Base-by-base conservation (phyloP, 306 rosid species). In the Begonia loranthoides region DNA sequence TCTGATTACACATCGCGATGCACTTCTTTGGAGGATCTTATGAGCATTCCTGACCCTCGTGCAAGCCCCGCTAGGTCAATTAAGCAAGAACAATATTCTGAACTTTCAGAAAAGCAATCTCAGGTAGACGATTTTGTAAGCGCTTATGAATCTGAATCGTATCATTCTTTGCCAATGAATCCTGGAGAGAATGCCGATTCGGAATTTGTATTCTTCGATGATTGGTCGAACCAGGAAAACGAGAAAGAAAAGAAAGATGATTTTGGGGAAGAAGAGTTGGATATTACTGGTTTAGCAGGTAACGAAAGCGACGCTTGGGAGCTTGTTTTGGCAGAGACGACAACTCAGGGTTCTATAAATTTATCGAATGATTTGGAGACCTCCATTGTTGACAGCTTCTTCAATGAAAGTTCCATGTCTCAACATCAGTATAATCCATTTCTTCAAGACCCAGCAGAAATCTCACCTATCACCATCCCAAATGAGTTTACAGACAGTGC, bases 351-450 rank as follows among this genome's bases (percentile, higher is more conserved):
- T 0, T 36, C 3, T 11, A 64, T 67, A 53, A 15, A 65, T 17
- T 49, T 58, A 34, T 49, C 49, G 55, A 65, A 70, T 68, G 56
- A 45, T 17, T 61, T 40, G 45, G 70, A 62, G 5, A 33, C 73
- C 9, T 64, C 50, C 54, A 8, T 17, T 33, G 54, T 19, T 0
- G 64, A 38, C 10, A 51, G 28, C n/a, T 17, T 59, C 13, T 70
- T 70, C 61, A 68, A 41, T 24, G 72, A 70, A 52, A 13, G 62
- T 63, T 41, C 45, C 10, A 9, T 54, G 4, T 55, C 76, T 55
- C 69, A 63, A 55, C 52, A 66, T 33, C 72, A 52, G 0, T 68
- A 72, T 69, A 89, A 89, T 65, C 95, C 97, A 10, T 89, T 89
- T 60, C 58, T 89, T 4, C 76, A 77, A 51, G 84, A 79, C 10